phyloP scores from a whole-genome alignment of 768 basidiomycete species.

The Tricholoma sp. region DNA sequence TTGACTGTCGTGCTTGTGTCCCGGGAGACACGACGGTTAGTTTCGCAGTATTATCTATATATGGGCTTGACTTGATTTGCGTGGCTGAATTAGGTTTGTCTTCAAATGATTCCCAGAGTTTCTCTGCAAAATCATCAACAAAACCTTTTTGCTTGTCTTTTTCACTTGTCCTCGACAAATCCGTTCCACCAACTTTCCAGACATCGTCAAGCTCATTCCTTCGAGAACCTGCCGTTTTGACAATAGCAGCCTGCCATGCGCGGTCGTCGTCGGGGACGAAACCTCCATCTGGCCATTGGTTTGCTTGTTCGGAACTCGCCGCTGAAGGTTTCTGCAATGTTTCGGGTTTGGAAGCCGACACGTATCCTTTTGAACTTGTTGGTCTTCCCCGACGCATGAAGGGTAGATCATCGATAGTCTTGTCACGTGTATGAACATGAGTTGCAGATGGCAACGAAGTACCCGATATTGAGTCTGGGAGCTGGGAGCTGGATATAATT shows the following conservation, averaged over 20 bases:
- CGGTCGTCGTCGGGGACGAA: constrained; percentile 40
- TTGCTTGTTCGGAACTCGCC: neutral
- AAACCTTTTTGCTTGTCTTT: constrained; percentile 39
- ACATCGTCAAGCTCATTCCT: constrained; percentile 26
- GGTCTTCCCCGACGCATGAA: constrained; percentile 76
- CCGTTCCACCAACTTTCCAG: constrained; percentile 33
- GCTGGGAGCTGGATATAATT: neutral
- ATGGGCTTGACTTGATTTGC: constrained; percentile 9
- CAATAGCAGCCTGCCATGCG: constrained; percentile 40
- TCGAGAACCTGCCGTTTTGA: constrained; percentile 18
- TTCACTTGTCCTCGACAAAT: constrained; percentile 9
- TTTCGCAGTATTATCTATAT: constrained; percentile 10
- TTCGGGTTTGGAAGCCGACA: constrained; percentile 26
- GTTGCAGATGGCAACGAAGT: constrained; percentile 29
- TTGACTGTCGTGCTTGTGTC: constrained; percentile 2
- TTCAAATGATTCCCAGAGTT: constrained; percentile 45
- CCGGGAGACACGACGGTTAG: constrained; percentile 8
- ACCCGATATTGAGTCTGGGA: constrained; percentile 13
- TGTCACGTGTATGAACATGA: constrained; percentile 65
- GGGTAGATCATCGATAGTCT: constrained; percentile 73
- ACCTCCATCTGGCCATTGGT: constrained; percentile 16
- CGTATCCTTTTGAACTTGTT: constrained; percentile 24
- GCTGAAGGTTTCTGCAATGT: constrained; percentile 29
- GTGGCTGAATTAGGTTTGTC: constrained; percentile 26
- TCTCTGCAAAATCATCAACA: constrained; percentile 62